Base-by-base conservation (phyloP, 2,329 filamentous ascomycete species). In the Pseudohalonectria lignicola region DNA sequence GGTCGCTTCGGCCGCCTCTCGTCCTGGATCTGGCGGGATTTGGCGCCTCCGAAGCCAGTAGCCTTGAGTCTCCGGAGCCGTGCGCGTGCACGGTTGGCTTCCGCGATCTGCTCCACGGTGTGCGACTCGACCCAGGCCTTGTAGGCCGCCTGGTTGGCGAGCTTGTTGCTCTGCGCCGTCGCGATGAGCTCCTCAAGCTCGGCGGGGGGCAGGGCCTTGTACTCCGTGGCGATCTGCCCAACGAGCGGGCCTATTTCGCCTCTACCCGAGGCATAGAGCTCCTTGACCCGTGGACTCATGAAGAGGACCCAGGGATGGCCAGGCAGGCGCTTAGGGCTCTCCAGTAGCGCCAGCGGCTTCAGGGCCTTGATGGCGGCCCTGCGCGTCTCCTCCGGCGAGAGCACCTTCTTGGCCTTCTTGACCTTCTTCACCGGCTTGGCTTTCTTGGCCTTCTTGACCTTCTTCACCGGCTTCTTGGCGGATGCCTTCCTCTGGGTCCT, bases 51-150 rank as follows among this genome's bases (percentile, higher is more conserved):
- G n/a, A n/a, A n/a, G n/a, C n/a, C n/a, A n/a, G n/a, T n/a, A n/a
- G n/a, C n/a, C n/a, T n/a, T n/a, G n/a, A n/a, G n/a, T n/a, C n/a
- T n/a, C n/a, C n/a, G 54, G 34, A 76, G 60, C 19, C 43, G 43
- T 7, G 33, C 44, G 40, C 73, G 73, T 17, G 69, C 67, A 3
- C 43, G 44, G 57, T 72, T 75, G 43, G 72, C 71, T 3, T 53
- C 43, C 34, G 49, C 43, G 38, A 74, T 66, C 21, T 59, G 53
- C 36, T 52, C 49, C 3, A 57, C 52, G 4, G 62, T 51, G 46
- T 64, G 50, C 20, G 52, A 55, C 42, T 65, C 55, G n/a, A 75
- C 51, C 71, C 72, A 76, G 13, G 58, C 53, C 53, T 64, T 61
- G 49, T 59, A 58, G 15, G 51, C 47, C 8, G 51, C 57, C 8